Conservation (phyloP, 352 stramenopile species). For the Pythium periplocum region DNA sequence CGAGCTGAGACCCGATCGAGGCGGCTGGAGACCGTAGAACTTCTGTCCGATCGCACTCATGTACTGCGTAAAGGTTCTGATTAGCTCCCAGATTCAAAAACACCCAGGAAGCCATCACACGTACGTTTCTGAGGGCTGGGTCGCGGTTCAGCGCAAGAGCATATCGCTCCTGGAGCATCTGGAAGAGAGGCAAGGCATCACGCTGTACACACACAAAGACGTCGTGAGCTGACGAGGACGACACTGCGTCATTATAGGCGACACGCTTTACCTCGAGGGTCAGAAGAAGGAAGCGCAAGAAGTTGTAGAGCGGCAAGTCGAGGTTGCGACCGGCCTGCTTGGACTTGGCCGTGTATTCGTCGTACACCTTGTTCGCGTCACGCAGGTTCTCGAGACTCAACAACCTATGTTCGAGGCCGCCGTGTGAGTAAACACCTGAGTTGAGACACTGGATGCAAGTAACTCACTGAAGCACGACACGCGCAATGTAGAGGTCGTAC, state of each 20-base stretch:
- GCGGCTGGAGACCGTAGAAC: slow-evolving; percentile 82
- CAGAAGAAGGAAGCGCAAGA: slow-evolving; percentile 75
- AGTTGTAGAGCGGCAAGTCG: slow-evolving; percentile 81
- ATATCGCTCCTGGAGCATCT: slow-evolving; percentile 85
- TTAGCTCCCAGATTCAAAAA: neutral
- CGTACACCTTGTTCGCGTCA: slow-evolving; percentile 78
- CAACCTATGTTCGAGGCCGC: slow-evolving; percentile 27
- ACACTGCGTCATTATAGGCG: neutral
- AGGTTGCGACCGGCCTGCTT: slow-evolving; percentile 31
- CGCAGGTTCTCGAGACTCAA: slow-evolving; percentile 83
- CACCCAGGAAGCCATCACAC: slow-evolving; percentile 8
- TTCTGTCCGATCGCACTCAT: slow-evolving; percentile 81
- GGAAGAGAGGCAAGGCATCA: slow-evolving; percentile 80
- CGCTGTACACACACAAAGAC: slow-evolving; percentile 28
- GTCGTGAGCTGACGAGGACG: neutral
- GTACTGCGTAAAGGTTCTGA: slow-evolving; percentile 42
- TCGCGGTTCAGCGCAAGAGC: slow-evolving; percentile 67
- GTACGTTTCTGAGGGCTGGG: slow-evolving; percentile 69
- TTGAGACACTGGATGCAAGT: too few relatives aligned
- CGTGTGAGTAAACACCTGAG: too few relatives aligned
- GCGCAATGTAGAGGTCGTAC: slow-evolving; percentile 71
- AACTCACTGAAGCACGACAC: slow-evolving; percentile 74
- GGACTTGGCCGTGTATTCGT: slow-evolving; percentile 52
- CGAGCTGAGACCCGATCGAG: slow-evolving; percentile 71
- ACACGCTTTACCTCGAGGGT: slow-evolving; percentile 62